Conservation (phyloP, 768 basidiomycete species). For the Hysterangium stoloniferum region DNA sequence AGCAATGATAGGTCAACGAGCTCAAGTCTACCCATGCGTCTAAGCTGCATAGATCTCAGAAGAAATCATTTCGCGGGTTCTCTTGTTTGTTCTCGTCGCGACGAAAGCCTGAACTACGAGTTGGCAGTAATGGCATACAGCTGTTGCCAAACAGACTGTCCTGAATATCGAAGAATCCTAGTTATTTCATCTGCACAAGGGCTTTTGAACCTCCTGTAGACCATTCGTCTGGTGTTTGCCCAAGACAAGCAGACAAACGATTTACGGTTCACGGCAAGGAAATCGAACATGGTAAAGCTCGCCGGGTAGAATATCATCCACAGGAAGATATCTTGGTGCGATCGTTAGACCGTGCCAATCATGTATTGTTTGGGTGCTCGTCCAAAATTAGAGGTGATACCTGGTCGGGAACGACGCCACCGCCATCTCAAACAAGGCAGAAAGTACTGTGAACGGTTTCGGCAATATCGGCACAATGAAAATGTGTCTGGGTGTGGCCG, state of each 20-base stretch:
- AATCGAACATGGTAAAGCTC: constrained; percentile 3
- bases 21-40: too few relatives aligned
- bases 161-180: background rate
- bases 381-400: background rate
- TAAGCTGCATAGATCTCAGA: too few relatives aligned
- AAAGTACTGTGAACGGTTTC: background rate
- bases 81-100: constrained; percentile 4
- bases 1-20: too few relatives aligned
- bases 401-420: too few relatives aligned
- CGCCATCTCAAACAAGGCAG: too few relatives aligned
- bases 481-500: background rate
- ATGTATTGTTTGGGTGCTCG: background rate
- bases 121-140: too few relatives aligned
- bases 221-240: background rate
- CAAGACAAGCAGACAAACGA: background rate
- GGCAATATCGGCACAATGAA: background rate
- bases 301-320: background rate
- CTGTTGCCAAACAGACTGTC: too few relatives aligned
- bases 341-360: background rate
- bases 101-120: background rate
- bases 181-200: background rate
- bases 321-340: background rate
- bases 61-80: too few relatives aligned
- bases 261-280: background rate
- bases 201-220: background rate